Conservation (phyloP, 345 rosid genomes). For the Lepidium africanum region DNA sequence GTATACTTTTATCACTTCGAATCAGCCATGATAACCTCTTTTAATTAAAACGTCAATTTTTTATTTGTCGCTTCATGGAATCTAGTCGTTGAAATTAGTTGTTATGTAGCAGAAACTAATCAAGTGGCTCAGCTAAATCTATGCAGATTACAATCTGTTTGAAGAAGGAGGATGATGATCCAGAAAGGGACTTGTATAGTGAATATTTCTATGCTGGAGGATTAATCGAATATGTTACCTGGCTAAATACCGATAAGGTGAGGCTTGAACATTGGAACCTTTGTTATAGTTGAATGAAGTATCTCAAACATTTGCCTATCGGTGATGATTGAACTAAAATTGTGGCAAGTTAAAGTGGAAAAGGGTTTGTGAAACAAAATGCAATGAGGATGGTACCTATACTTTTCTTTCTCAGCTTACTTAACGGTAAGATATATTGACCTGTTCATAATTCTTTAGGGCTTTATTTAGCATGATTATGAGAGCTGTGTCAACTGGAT, state of each 20-base stretch:
- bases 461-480: neutral
- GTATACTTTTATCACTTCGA: constrained; percentile 29
- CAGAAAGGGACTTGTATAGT: constrained; percentile 45
- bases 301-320: neutral
- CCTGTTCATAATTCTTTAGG: neutral
- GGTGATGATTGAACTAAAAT: neutral
- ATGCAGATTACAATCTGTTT: constrained; percentile 71
- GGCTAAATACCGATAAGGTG: constrained; percentile 90
- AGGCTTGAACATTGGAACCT: neutral
- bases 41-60: neutral
- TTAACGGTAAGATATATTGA: constrained; percentile 6
- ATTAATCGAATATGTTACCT: constrained; percentile 75
- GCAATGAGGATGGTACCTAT: neutral
- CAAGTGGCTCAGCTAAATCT: constrained; percentile 2
- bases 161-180: constrained; percentile 52
- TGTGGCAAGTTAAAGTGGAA: neutral
- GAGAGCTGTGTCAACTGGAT: neutral
- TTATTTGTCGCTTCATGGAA: neutral
- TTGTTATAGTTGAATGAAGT: constrained; percentile 4
- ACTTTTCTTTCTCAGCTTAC: constrained; percentile 3
- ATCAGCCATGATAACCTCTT: neutral
- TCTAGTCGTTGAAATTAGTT: neutral
- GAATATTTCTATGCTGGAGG: constrained; percentile 87
- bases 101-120: constrained; percentile 5
- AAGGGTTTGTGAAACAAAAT: neutral